Conservation (phyloP, 2,329 filamentous ascomycete species). For the Aplosporella prunicola region DNA sequence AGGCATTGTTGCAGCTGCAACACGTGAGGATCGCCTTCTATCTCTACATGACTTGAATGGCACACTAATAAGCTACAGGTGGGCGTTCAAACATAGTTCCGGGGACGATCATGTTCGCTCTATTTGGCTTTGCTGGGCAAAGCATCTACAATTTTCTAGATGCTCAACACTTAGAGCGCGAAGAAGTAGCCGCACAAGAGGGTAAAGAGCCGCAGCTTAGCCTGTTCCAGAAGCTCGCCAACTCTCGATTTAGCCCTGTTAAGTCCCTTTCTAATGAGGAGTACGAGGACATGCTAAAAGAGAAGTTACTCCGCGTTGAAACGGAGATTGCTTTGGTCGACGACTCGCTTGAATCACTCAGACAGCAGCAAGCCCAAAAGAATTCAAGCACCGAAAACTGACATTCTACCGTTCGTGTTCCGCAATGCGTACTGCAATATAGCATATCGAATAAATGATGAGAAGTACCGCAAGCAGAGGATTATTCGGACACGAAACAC, state of each 20-base stretch:
- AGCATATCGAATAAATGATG: no score
- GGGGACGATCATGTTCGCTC: conserved; percentile 48
- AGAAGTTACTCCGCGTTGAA: conserved; percentile 62
- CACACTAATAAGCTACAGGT: conserved; percentile 4
- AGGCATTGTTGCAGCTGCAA: conserved; percentile 32
- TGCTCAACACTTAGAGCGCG: conserved; percentile 11
- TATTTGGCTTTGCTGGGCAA: conserved; percentile 51
- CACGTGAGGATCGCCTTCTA: conserved; percentile 7
- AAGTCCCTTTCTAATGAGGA: conserved; percentile 62
- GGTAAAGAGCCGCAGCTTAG: conserved; percentile 21
- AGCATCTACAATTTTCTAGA: conserved; percentile 45
- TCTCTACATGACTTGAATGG: conserved; percentile 2
- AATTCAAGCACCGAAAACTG: no score
- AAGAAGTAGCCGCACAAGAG: conserved; percentile 26
- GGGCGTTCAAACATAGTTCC: conserved; percentile 36
- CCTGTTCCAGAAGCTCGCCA: conserved; percentile 43
- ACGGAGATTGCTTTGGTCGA: conserved; percentile 71
- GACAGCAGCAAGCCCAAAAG: conserved; percentile 16
- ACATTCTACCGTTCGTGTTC: no score
- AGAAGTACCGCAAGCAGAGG: no score
- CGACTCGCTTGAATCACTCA: conserved; percentile 55
- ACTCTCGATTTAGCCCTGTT: conserved; percentile 63
- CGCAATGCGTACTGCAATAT: no score
- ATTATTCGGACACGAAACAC: no score
- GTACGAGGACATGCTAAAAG: conserved; percentile 59